phyloP scores from a whole-genome alignment of 495 filamentous ascomycete genomes.

The Cercophora newfieldiana region DNA sequence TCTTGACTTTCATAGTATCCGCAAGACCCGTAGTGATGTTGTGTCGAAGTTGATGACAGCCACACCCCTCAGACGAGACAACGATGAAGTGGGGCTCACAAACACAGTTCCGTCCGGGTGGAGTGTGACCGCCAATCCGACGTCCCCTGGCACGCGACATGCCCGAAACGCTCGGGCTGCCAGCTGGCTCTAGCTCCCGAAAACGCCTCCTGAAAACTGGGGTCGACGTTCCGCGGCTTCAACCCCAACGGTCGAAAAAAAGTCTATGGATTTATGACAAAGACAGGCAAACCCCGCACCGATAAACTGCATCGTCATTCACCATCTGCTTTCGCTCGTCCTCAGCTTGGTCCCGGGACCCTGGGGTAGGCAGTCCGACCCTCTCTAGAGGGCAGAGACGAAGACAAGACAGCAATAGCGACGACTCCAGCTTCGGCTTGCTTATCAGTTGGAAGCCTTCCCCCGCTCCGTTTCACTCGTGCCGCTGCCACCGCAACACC shows the following conservation, averaged over 20 bases:
- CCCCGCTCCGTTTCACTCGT: not conserved
- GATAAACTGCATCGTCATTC: not conserved
- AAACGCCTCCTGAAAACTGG: not conserved
- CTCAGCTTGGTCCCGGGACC: not conserved
- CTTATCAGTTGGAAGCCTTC: not conserved
- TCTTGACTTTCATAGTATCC: conserved; percentile 83
- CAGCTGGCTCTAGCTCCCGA: conserved; percentile 4
- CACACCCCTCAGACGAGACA: not conserved
- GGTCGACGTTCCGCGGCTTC: conserved; percentile 6
- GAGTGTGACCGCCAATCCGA: not conserved
- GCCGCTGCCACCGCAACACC: not conserved
- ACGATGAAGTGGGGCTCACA: not conserved
- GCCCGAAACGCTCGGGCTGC: not conserved
- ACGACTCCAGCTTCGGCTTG: not conserved
- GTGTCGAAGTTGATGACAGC: not conserved
- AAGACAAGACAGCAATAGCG: not conserved
- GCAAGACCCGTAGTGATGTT: not conserved
- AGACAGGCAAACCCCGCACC: conserved; percentile 23
- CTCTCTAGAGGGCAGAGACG: not conserved
- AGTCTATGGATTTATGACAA: conserved; percentile 1
- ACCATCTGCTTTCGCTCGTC: not conserved
- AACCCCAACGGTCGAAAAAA: conserved; percentile 9
- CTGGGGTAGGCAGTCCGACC: not conserved
- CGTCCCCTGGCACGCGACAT: not conserved
- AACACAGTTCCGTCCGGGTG: not conserved